Conservation (phyloP, 371 early-diverging fungal genomes). For the Parasitella parasitica region DNA sequence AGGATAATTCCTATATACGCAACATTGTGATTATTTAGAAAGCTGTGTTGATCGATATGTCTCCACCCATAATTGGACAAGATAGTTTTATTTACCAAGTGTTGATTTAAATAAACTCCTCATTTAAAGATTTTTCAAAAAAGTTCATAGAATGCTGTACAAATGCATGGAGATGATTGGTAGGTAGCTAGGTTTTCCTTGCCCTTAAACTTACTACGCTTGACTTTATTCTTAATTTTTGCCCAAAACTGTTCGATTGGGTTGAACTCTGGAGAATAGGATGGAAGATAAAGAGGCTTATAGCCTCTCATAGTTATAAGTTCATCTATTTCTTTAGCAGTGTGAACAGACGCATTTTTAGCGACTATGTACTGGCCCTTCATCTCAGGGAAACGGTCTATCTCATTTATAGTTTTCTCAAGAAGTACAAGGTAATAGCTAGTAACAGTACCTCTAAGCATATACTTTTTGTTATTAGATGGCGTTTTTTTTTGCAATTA, state of each 20-base stretch:
- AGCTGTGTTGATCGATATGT: too few species aligned
- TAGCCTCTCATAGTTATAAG: conserved; percentile 15
- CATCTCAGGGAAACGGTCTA: conserved; percentile 18
- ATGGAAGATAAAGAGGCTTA: conserved; percentile 15
- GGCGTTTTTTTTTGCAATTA: neutral
- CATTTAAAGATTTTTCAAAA: too few species aligned
- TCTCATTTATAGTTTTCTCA: conserved; percentile 23
- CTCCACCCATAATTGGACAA: too few species aligned
- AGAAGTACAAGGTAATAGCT: conserved; percentile 17
- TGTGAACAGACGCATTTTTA: conserved; percentile 20
- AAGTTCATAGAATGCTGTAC: too few species aligned
- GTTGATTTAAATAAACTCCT: too few species aligned
- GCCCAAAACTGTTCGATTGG: conserved; percentile 17
- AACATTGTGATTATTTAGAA: too few species aligned
- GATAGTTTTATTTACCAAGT: too few species aligned
- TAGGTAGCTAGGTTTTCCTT: conserved; percentile 5
- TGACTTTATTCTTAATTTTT: conserved; percentile 18
- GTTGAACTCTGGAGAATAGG: conserved; percentile 10
- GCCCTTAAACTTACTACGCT: conserved; percentile 12
- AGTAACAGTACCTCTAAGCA: conserved; percentile 12
- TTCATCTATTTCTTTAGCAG: conserved; percentile 18
- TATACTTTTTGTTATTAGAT: conserved; percentile 7
- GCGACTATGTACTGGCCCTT: conserved; percentile 19
- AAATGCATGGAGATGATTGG: too few species aligned
- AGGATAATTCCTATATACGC: too few species aligned